Evolutionary conservation across 2,329 filamentous ascomycete genomes (phyloP).

Genomic region (Phaeoacremonium minimum): DNA sequence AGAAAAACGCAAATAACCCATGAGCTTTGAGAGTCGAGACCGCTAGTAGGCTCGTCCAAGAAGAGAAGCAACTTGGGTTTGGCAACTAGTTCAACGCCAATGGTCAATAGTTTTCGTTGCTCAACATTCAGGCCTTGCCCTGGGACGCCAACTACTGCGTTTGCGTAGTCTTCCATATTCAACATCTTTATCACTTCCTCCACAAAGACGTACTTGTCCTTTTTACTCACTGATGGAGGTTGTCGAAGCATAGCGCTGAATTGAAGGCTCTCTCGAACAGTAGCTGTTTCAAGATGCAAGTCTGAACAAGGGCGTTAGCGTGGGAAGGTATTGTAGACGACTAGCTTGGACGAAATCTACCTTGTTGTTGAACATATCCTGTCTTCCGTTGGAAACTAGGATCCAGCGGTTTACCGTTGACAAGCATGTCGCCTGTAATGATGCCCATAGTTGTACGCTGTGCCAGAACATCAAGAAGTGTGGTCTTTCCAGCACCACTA

Average conservation of each 20-base stretch:
- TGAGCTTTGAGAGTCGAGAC: conserved; percentile 59
- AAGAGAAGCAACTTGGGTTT: conserved; percentile 57
- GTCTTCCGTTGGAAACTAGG: conserved; percentile 60
- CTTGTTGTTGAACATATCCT: conserved; percentile 65
- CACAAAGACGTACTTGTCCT: conserved; percentile 58
- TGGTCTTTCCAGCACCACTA: conserved; percentile 58
- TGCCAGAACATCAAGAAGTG: conserved; percentile 52
- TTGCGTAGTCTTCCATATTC: conserved; percentile 62
- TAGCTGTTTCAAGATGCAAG: conserved; percentile 50
- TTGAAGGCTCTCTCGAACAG: conserved; percentile 48
- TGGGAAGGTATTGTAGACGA: fast-evolving
- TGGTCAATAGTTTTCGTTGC: conserved; percentile 58
- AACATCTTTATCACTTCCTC: conserved; percentile 63
- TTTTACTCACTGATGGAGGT: conserved; percentile 43
- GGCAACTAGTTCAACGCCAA: conserved; percentile 55
- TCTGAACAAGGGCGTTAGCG: conserved; percentile 28
- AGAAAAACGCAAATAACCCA: conserved; percentile 62
- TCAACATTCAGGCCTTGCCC: conserved; percentile 59
- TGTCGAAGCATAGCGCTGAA: conserved; percentile 57
- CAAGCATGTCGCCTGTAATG: conserved; percentile 62
- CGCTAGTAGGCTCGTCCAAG: conserved; percentile 57
- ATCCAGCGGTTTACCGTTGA: conserved; percentile 53
- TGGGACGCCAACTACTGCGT: conserved; percentile 60
- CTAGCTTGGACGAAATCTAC: conserved; percentile 14
- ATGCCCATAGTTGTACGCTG: conserved; percentile 57